Conservation (phyloP, 2,329 filamentous ascomycete species). For the Aspergillus uvarum region DNA sequence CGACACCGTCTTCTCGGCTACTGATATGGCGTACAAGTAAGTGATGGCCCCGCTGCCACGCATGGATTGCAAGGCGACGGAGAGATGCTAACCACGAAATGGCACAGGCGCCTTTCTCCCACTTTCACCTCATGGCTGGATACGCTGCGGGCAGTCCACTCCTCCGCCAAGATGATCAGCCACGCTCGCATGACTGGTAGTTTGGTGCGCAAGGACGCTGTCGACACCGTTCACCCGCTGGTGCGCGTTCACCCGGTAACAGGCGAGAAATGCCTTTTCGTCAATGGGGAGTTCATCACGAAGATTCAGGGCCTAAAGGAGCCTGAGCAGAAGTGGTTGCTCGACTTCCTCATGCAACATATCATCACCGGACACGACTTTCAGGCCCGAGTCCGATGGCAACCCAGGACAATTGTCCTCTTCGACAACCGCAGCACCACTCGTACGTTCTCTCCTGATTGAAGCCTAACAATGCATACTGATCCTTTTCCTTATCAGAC, state of each 20-base stretch:
- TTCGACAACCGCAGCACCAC: slow-evolving; percentile 51
- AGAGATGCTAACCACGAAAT: slow-evolving; percentile 3
- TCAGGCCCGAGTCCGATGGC: slow-evolving; percentile 49
- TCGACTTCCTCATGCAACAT: slow-evolving; percentile 52
- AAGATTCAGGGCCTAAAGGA: slow-evolving; percentile 51
- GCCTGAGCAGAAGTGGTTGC: slow-evolving; percentile 45
- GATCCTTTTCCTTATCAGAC: slow-evolving; percentile 32
- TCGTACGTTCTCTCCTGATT: slow-evolving; percentile 38
- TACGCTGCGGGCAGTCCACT: slow-evolving; percentile 40
- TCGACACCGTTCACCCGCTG: slow-evolving; percentile 47
- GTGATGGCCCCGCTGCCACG: slow-evolving; percentile 11
- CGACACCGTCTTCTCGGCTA: slow-evolving; percentile 49
- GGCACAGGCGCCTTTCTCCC: slow-evolving; percentile 47
- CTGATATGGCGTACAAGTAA: slow-evolving; percentile 47
- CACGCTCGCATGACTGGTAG: slow-evolving; percentile 45
- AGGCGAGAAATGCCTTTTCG: slow-evolving; percentile 49
- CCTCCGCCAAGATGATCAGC: slow-evolving; percentile 47
- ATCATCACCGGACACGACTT: slow-evolving; percentile 50
- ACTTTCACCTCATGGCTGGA: slow-evolving; percentile 46
- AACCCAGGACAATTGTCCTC: slow-evolving; percentile 52
- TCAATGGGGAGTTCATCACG: slow-evolving; percentile 52
- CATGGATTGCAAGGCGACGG: not conserved
- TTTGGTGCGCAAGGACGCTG: slow-evolving; percentile 46
- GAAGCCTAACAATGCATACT: slow-evolving; percentile 1
- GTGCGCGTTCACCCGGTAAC: slow-evolving; percentile 52